Percentiles rank a stretch among this genome's conserved stretches.
These are phyloP conservation scores for Udeniomyces megalosporus DNA, from an alignment of 768 basidiomycete species.

Conservation along the genomic window DNA sequence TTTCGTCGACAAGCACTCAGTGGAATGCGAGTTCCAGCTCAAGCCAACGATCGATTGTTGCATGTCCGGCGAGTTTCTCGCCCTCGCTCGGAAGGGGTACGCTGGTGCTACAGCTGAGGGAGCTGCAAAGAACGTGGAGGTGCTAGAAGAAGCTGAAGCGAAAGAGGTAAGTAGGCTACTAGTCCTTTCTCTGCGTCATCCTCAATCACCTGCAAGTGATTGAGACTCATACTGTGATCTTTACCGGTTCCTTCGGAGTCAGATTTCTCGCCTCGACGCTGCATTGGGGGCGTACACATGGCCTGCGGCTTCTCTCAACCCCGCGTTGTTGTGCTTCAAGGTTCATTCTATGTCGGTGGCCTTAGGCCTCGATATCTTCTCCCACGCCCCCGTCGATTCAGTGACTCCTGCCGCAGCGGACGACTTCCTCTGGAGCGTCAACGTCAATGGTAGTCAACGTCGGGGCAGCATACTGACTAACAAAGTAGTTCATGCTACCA, in stretches of 20 bases:
- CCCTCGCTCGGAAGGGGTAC: conserved; percentile 20
- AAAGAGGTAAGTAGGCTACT: conserved; percentile 16
- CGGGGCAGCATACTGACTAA: conserved; percentile 47
- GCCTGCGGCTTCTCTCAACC: conserved; percentile 8
- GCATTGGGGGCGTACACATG: conserved; percentile 21
- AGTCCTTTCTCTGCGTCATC: conserved; percentile 31
- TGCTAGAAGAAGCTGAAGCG: background rate
- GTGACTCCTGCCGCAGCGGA: conserved; percentile 26
- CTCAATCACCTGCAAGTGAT: conserved; percentile 43
- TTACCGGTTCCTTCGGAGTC: conserved; percentile 25
- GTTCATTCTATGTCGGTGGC: too few species aligned
- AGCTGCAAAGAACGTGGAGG: background rate
- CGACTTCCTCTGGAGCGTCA: conserved; percentile 37
- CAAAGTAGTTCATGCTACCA: conserved; percentile 70
- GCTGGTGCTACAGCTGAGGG: conserved; percentile 13
- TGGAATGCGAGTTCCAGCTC: conserved; percentile 26
- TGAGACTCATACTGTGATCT: too few species aligned
- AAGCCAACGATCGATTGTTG: conserved; percentile 22
- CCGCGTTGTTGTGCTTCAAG: too few species aligned
- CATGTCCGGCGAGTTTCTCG: conserved; percentile 21
- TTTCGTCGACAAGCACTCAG: conserved; percentile 20
- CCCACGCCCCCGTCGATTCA: conserved; percentile 49
- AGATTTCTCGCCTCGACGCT: conserved; percentile 19
- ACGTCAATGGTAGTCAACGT: conserved; percentile 19
- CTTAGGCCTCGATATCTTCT: conserved; percentile 45